These are phyloP conservation scores for Phytophthora pinifolia DNA, from an alignment of 352 stramenopile species.

Conservation along the genomic window DNA sequence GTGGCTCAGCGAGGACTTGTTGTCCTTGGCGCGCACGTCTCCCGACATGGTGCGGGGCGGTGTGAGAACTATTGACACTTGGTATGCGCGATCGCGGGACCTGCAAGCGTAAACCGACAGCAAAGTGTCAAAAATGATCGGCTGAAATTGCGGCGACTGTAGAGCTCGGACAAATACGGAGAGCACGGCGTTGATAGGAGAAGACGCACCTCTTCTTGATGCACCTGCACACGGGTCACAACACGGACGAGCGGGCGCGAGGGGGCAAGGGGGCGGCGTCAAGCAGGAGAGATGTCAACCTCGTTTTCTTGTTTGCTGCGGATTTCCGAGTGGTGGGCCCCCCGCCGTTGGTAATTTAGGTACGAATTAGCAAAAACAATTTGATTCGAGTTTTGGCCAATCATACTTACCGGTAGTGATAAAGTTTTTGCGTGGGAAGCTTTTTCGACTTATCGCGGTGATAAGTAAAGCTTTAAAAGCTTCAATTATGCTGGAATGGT, in stretches of 20 bases:
- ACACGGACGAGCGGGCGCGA: neutral
- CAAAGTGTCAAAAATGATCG: conserved; percentile 12
- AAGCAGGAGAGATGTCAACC: neutral
- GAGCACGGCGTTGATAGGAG: neutral
- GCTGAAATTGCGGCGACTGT: conserved; percentile 1
- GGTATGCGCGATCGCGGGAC: neutral
- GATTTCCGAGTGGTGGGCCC: conserved; percentile 20
- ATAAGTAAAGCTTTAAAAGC: no score
- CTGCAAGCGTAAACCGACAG: conserved; percentile 8
- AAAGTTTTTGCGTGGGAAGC: no score
- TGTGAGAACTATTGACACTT: no score
- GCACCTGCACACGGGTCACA: neutral
- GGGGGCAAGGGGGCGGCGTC: conserved; percentile 11
- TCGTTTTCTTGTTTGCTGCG: conserved; percentile 28
- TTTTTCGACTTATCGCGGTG: no score
- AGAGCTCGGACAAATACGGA: neutral
- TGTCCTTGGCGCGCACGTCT: conserved; percentile 69
- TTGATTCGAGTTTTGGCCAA: no score
- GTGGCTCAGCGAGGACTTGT: conserved; percentile 86
- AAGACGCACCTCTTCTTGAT: conserved; percentile 21
- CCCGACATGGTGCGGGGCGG: conserved; percentile 50
- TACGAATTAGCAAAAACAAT: no score
- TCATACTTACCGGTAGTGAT: no score
- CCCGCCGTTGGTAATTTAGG: no score
- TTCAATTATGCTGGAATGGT: no score